phyloP scores from a whole-genome alignment of 1,284 basidiomycete genomes.

The Malassezia furfur region DNA sequence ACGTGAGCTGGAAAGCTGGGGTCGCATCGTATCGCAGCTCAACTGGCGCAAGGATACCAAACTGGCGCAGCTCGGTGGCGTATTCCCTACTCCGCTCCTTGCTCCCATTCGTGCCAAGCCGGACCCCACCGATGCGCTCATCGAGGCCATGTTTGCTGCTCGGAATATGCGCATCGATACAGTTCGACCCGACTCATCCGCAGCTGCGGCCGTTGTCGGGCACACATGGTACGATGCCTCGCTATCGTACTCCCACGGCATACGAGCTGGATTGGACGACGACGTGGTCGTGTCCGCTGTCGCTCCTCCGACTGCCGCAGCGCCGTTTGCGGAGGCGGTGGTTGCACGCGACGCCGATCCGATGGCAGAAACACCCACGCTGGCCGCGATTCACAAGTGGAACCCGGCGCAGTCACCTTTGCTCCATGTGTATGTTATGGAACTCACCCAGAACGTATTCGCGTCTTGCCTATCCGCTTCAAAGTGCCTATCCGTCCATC shows the following conservation, averaged over 20 bases:
- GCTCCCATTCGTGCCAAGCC: slow-evolving; percentile 3
- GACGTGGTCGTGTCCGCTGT: no score
- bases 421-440: slow-evolving; percentile 1
- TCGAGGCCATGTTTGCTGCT: slow-evolving; percentile 34
- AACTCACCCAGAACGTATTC: slow-evolving; percentile 18
- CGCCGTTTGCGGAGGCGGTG: slow-evolving; percentile 7
- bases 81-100: slow-evolving; percentile 32
- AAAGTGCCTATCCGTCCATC: slow-evolving; percentile 26
- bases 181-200: neutral
- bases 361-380: slow-evolving; percentile 6
- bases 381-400: neutral
- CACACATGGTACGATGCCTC: slow-evolving; percentile 9
- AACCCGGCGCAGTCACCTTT: neutral
- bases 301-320: no score
- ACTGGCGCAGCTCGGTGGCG: slow-evolving; percentile 34
- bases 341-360: slow-evolving; percentile 14
- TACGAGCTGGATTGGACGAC: neutral
- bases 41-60: slow-evolving; percentile 42
- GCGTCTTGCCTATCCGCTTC: slow-evolving; percentile 28
- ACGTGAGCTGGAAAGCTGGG: slow-evolving; percentile 24
- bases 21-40: slow-evolving; percentile 24
- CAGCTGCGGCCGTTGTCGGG: slow-evolving; percentile 2
- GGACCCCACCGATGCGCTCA: slow-evolving; percentile 19
- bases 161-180: slow-evolving; percentile 4
- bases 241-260: neutral